These are phyloP conservation scores for Picochlorum sp. DNA, from an alignment of 139 green algal species.

Conservation along the genomic window DNA sequence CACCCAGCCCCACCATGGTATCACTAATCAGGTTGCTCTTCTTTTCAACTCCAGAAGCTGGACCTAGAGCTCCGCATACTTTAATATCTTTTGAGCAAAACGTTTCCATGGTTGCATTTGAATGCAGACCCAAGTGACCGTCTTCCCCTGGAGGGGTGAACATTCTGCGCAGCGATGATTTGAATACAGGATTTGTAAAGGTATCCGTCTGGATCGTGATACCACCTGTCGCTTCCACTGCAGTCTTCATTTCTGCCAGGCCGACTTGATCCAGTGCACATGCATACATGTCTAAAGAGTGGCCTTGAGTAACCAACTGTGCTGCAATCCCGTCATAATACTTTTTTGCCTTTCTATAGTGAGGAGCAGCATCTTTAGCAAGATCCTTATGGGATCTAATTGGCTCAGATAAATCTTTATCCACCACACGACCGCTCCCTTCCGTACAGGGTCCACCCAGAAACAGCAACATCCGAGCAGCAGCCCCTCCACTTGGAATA, in stretches of 20 bases:
- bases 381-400: constrained; percentile 83
- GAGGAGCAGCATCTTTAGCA: constrained; percentile 74
- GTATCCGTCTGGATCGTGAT: constrained; percentile 75
- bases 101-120: constrained; percentile 72
- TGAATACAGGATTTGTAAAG: constrained; percentile 84
- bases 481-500: constrained; percentile 54
- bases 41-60: constrained; percentile 63
- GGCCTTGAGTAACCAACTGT: constrained; percentile 71
- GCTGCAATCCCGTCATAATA: constrained; percentile 76
- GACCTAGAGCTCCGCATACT: constrained; percentile 70
- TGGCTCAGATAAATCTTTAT: constrained; percentile 70
- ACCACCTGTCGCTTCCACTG: constrained; percentile 76
- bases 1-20: constrained; percentile 70
- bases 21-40: constrained; percentile 73
- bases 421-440: constrained; percentile 74
- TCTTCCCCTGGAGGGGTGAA: constrained; percentile 53
- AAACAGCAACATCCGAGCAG: constrained; percentile 79
- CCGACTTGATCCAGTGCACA: constrained; percentile 94
- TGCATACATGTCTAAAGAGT: constrained; percentile 89
- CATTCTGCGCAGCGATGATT: constrained; percentile 64
- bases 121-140: constrained; percentile 48
- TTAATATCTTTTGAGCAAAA: constrained; percentile 55
- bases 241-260: constrained; percentile 89
- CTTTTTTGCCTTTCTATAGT: constrained; percentile 63
- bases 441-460: constrained; percentile 86